phyloP scores from a whole-genome alignment of 768 basidiomycete genomes.

The Cubamyces sp. region DNA sequence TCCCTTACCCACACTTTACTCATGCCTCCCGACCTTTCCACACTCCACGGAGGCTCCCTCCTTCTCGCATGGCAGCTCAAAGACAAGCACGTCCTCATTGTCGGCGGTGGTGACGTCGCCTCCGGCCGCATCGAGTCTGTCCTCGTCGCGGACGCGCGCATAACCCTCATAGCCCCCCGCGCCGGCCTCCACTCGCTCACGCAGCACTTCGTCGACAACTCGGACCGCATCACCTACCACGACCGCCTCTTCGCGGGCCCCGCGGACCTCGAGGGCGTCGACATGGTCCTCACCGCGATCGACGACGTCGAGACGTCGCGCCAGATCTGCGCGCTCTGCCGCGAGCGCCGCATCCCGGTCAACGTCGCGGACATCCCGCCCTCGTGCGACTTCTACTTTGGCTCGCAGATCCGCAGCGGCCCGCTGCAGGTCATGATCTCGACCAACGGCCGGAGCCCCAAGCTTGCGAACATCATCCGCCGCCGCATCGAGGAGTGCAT shows the following conservation, averaged over 20 bases:
- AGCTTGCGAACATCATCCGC: slow-evolving; percentile 84
- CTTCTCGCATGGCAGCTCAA: slow-evolving; percentile 94
- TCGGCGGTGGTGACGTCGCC: slow-evolving; percentile 94
- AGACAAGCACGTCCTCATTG: slow-evolving; percentile 80
- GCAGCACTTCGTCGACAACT: slow-evolving; percentile 51
- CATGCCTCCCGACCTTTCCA: slow-evolving; percentile 14
- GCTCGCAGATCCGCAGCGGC: slow-evolving; percentile 87
- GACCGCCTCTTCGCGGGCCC: slow-evolving; percentile 68
- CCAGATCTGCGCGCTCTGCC: slow-evolving; percentile 70
- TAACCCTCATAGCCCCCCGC: slow-evolving; percentile 78
- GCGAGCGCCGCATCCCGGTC: slow-evolving; percentile 75
- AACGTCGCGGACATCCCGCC: slow-evolving; percentile 98
- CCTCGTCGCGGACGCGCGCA: slow-evolving; percentile 75
- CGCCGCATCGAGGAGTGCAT: slow-evolving; percentile 68
- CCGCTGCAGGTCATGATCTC: slow-evolving; percentile 96
- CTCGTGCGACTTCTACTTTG: slow-evolving; percentile 98
- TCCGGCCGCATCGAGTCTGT: slow-evolving; percentile 86
- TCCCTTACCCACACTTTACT: background rate
- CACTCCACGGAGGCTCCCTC: slow-evolving; percentile 67
- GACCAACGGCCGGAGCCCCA: slow-evolving; percentile 91
- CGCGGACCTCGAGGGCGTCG: slow-evolving; percentile 67
- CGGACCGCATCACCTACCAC: slow-evolving; percentile 65
- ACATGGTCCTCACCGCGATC: slow-evolving; percentile 94
- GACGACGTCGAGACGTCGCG: slow-evolving; percentile 78
- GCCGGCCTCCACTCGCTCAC: slow-evolving; percentile 67